Percentiles rank a stretch among this genome's conserved stretches.
Evolutionary conservation across 2,329 filamentous ascomycete genomes (phyloP).

Genomic region (Cladosporium velox): DNA sequence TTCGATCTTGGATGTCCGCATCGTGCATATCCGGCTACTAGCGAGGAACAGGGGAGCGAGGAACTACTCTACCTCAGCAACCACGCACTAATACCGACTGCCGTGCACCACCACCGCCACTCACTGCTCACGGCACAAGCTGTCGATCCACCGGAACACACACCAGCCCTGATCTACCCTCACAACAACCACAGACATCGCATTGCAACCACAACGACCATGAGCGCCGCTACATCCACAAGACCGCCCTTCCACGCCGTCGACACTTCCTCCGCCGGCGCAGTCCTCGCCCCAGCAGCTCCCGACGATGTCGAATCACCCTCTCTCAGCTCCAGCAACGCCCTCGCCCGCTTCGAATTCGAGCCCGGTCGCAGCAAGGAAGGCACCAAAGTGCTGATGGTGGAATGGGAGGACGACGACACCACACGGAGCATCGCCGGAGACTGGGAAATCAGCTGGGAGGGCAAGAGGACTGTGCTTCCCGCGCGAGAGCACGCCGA

Average conservation of each 20-base stretch:
- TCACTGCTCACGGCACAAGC: conserved; percentile 2
- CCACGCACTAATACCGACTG: conserved; percentile 4
- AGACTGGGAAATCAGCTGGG: conserved; percentile 80
- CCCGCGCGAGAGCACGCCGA: conserved; percentile 59
- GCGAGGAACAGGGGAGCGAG: background rate
- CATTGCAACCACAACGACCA: background rate
- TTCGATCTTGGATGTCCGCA: background rate
- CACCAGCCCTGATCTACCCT: background rate
- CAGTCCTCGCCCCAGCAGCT: conserved; percentile 11
- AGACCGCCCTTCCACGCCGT: conserved; percentile 41
- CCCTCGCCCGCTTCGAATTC: conserved; percentile 85
- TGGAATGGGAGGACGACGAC: conserved; percentile 77
- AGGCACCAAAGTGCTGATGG: conserved; percentile 89
- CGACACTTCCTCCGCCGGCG: conserved; percentile 40
- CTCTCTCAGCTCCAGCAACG: conserved; percentile 54
- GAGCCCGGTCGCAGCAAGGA: conserved; percentile 70
- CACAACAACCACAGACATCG: background rate
- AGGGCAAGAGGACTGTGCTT: conserved; percentile 71
- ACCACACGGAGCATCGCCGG: conserved; percentile 49
- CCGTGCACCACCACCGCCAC: conserved; percentile 11
- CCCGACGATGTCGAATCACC: conserved; percentile 41
- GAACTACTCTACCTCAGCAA: background rate
- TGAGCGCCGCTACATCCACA: conserved; percentile 27
- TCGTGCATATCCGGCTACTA: conserved; percentile 1
- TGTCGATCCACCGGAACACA: background rate